Base-by-base conservation (phyloP, 2,329 filamentous ascomycete species). In the Ampelomyces quisqualis region DNA sequence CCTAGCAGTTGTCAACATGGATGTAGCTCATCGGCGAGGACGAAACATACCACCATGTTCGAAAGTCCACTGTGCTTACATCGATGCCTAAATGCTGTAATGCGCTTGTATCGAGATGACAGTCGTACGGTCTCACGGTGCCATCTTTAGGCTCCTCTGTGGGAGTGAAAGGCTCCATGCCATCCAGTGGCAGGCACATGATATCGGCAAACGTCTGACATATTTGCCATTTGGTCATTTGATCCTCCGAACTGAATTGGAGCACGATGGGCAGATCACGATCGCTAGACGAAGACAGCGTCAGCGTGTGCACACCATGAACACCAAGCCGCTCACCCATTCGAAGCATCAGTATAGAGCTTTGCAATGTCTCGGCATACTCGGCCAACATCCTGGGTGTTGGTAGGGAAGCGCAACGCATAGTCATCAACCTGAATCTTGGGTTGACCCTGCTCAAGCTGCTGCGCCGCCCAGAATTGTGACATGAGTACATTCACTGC, bases 221-320 rank as follows among this genome's bases (percentile, higher is more conserved):
- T 40, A 96, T 95, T 66, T 91, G 83, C 67, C 90, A 94, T 72
- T 95, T 95, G 0, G 90, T 95, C 75, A 84, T 86, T 51, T 77
- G 80, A 55, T 95, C 87, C 68, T 95, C 88, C 31, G 88, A 89
- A 3, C 85, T 88, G 70, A 95, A 95, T 39, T 96, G 90, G 13
- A 95, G 75, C 29, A 90, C 79, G 19, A 63, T 72, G 0, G 90
- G 90, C 26, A 95, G 70, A 11, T 72, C 62, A 8, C 75, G 70
- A 24, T 65, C 58, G 4, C 37, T 44, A 22, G 5, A 11, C n/a
- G 9, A 22, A 13, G 6, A 14, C 8, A 4, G 13, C 5, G 3
- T 31, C 8, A 53, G 35, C 21, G 30, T 15, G 9, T 22, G 2
- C 15, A 11, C 7, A 32, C 10, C 10, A 14, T 14, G 19, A 20